Evolutionary conservation across 495 filamentous ascomycete species (phyloP).

Genomic region (Penicillium bovifimosum): DNA sequence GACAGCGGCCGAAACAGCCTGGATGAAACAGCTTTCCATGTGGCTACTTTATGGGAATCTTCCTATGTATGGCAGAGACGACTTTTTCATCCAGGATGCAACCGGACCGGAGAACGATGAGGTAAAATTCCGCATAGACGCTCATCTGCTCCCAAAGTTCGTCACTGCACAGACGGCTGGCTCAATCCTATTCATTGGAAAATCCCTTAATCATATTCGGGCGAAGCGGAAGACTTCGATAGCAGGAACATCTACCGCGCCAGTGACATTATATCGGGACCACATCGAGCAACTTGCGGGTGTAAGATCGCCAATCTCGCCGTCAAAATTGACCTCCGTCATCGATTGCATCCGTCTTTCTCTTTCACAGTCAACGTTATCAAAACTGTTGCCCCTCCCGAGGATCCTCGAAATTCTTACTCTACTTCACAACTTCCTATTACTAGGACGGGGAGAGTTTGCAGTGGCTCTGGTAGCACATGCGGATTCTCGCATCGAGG

Average conservation of each 20-base stretch:
- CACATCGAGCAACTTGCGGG: conserved; percentile 70
- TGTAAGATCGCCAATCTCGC: conserved; percentile 66
- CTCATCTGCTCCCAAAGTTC: conserved; percentile 65
- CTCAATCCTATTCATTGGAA: conserved; percentile 87
- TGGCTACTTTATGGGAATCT: conserved; percentile 87
- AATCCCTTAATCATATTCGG: conserved; percentile 76
- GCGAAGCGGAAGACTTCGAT: conserved; percentile 38
- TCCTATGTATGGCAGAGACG: conserved; percentile 62
- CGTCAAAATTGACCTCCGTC: conserved; percentile 60
- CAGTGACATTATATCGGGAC: conserved; percentile 59
- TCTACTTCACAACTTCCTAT: conserved; percentile 78
- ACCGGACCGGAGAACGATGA: conserved; percentile 28
- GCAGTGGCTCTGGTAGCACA: conserved; percentile 77
- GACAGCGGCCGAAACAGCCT: conserved; percentile 77
- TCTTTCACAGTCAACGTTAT: conserved; percentile 72
- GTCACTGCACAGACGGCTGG: conserved; percentile 67
- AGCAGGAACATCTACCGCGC: conserved; percentile 33
- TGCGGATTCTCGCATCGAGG: conserved; percentile 68
- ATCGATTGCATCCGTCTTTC: conserved; percentile 73
- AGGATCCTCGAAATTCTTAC: conserved; percentile 71
- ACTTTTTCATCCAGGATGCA: conserved; percentile 72
- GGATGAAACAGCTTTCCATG: conserved; percentile 81
- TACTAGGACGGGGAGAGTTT: conserved; percentile 86
- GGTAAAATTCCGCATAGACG: conserved; percentile 50
- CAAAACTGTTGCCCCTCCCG: conserved; percentile 68